Conservation (phyloP, 441 rosid species). For the Syzygium syzygioides region DNA sequence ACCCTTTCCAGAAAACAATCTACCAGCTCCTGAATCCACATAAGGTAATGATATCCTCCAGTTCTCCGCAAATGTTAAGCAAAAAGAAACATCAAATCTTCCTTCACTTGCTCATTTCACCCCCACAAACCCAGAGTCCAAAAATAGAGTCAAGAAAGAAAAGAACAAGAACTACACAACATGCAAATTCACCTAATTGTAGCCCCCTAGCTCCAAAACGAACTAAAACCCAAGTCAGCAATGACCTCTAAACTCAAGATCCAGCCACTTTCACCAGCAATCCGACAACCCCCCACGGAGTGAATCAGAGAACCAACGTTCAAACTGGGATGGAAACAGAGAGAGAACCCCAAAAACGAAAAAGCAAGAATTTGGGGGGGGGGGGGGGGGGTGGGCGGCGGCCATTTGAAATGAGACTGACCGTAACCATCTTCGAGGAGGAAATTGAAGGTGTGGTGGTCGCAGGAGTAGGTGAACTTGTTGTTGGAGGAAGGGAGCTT, state of each 20-base stretch:
- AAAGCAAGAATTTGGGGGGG: neutral
- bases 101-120: neutral
- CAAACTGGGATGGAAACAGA: neutral
- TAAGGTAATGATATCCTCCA: neutral
- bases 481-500: neutral
- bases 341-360: neutral
- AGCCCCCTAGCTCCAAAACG: neutral
- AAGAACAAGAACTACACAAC: neutral
- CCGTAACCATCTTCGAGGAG: neutral
- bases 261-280: slow-evolving; percentile 16
- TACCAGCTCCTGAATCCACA: neutral
- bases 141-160: neutral
- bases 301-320: neutral
- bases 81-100: neutral
- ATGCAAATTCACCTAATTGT: neutral
- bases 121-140: neutral
- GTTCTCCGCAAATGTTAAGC: neutral
- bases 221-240: neutral
- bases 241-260: slow-evolving; percentile 25
- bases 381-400: neutral
- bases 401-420: neutral
- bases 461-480: neutral
- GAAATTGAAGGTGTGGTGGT: slow-evolving; percentile 2
- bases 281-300: neutral
- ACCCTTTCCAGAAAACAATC: neutral